Evolutionary conservation across 108 stramenopile species (phyloP).

Genomic region (Chaetoceros muelleri): DNA sequence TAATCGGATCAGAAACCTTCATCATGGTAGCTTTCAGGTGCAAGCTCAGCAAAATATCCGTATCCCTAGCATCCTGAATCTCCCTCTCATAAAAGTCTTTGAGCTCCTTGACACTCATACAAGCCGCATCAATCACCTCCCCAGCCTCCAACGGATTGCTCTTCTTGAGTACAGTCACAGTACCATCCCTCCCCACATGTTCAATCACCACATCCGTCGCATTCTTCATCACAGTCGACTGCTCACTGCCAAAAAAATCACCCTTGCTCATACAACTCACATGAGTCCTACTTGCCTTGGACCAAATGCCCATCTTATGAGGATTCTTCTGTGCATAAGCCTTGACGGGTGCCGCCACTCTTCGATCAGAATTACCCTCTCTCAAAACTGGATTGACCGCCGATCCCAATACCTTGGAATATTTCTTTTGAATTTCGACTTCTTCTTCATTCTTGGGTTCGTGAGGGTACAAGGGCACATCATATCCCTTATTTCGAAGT

Average conservation of each 20-base stretch:
- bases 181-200: constrained; percentile 44
- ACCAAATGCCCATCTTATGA: constrained; percentile 89
- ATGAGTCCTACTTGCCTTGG: constrained; percentile 67
- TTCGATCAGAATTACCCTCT: constrained; percentile 88
- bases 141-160: constrained; percentile 45
- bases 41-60: constrained; percentile 62
- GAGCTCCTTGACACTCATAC: constrained; percentile 54
- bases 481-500: constrained; percentile 84
- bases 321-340: constrained; percentile 92
- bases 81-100: constrained; percentile 62
- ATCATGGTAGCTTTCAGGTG: constrained; percentile 96
- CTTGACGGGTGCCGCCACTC: constrained; percentile 88
- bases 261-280: constrained; percentile 86
- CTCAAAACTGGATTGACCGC: constrained; percentile 92
- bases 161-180: constrained; percentile 60
- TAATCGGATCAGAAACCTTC: constrained; percentile 90
- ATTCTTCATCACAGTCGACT: constrained; percentile 46
- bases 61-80: constrained; percentile 79
- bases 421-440: constrained; percentile 46
- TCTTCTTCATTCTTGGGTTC: constrained; percentile 68
- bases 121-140: constrained; percentile 82
- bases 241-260: constrained; percentile 82
- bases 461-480: constrained; percentile 81
- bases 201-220: constrained; percentile 61
- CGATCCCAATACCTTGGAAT: constrained; percentile 70